These are phyloP conservation scores for Pseudocercospora eumusae DNA, from an alignment of 2,329 filamentous ascomycete species.

Conservation along the genomic window DNA sequence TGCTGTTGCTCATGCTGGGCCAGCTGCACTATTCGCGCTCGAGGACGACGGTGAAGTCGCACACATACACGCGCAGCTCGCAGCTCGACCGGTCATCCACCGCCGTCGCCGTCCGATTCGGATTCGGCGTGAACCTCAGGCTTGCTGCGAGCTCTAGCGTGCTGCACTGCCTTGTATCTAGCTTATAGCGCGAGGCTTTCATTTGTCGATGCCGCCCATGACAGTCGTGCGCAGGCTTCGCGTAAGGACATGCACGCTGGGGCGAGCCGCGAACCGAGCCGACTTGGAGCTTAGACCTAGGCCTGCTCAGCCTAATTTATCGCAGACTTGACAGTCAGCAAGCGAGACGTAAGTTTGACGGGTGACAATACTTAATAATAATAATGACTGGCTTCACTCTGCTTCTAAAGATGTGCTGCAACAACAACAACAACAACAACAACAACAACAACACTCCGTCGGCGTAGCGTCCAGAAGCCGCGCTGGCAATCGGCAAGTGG, in stretches of 20 bases:
- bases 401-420: not conserved
- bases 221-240: not conserved
- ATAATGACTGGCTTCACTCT: not conserved
- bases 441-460: not conserved
- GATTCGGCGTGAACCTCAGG: conserved; percentile 9
- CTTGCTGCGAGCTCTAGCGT: conserved; percentile 9
- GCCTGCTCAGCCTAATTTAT: conserved; percentile 1
- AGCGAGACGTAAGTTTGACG: not conserved
- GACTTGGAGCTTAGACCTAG: not conserved
- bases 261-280: conserved; percentile 4
- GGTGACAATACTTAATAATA: too few species aligned
- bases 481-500: not conserved
- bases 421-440: too few species aligned
- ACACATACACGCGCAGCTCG: not conserved
- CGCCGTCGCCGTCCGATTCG: not conserved
- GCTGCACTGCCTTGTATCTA: conserved; percentile 9
- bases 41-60: conserved; percentile 2
- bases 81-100: conserved; percentile 5
- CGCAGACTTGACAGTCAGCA: conserved; percentile 1
- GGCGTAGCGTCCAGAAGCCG: not conserved
- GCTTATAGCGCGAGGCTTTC: conserved; percentile 7
- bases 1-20: conserved; percentile 13
- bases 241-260: conserved; percentile 2
- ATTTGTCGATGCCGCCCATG: conserved; percentile 6
- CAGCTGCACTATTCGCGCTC: conserved; percentile 4